phyloP scores from a whole-genome alignment of 2,329 filamentous ascomycete species.

The Tolypocladium guangdongense region DNA sequence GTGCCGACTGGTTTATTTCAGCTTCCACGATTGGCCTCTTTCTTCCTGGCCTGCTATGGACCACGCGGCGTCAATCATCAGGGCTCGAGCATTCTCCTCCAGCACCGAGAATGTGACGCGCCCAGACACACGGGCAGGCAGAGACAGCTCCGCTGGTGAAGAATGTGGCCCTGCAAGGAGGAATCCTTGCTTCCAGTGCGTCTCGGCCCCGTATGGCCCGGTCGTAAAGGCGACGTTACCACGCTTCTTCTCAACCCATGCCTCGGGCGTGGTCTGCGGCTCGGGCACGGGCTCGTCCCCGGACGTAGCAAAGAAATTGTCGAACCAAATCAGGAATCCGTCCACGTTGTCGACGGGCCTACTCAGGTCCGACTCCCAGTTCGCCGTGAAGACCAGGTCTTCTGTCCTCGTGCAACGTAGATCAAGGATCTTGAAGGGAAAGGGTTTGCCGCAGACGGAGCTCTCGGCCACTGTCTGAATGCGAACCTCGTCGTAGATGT shows the following conservation, averaged over 20 bases:
- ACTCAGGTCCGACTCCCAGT: constrained; percentile 52
- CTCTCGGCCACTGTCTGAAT: constrained; percentile 58
- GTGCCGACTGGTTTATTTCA: constrained; percentile 23
- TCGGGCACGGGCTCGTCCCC: constrained; percentile 37
- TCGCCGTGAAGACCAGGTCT: constrained; percentile 65
- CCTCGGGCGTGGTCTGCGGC: constrained; percentile 44
- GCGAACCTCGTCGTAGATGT: constrained; percentile 72
- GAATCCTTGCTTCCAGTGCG: constrained; percentile 85
- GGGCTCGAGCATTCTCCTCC: constrained; percentile 55
- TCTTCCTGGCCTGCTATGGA: constrained; percentile 28
- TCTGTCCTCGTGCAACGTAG: constrained; percentile 60
- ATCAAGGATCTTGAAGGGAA: constrained; percentile 63
- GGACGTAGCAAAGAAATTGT: constrained; percentile 74
- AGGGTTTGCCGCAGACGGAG: constrained; percentile 47
- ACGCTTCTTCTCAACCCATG: constrained; percentile 45
- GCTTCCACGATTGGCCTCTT: constrained; percentile 38
- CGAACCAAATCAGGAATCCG: constrained; percentile 87
- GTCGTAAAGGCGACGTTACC: constrained; percentile 80
- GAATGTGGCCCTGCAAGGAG: constrained; percentile 55
- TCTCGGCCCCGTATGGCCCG: constrained; percentile 62
- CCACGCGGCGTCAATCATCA: constrained; percentile 58
- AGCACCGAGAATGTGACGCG: constrained; percentile 60
- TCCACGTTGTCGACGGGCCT: constrained; percentile 61
- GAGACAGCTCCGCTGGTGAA: constrained; percentile 32
- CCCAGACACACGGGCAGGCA: constrained; percentile 50